Evolutionary conservation across 2,329 filamentous ascomycete genomes (phyloP).

Genomic region (Neobulgaria alba): DNA sequence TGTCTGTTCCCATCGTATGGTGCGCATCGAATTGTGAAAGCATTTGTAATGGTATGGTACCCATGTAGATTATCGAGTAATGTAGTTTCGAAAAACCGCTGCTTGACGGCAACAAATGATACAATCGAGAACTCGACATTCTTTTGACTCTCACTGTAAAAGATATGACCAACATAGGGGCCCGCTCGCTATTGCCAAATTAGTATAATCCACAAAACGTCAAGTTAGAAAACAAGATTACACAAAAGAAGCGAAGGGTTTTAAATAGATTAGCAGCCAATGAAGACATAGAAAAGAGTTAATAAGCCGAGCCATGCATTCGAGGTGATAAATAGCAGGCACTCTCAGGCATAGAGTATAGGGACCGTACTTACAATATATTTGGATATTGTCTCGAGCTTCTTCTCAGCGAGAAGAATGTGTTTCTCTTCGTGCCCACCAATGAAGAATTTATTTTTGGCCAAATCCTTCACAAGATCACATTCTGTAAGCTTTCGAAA

Average conservation of each 20-base stretch:
- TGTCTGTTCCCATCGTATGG: no score
- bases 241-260: no score
- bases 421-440: slow-evolving; percentile 9
- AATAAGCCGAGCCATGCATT: no score
- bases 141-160: slow-evolving; percentile 20
- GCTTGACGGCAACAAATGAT: slow-evolving; percentile 15
- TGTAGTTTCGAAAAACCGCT: slow-evolving; percentile 20
- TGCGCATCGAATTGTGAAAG: slow-evolving; percentile 17
- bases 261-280: no score
- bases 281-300: no score
- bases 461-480: slow-evolving; percentile 12
- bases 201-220: background rate
- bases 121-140: slow-evolving; percentile 16
- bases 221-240: no score
- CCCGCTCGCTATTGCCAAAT: background rate
- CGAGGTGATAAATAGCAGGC: no score
- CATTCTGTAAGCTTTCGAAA: slow-evolving; percentile 17
- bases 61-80: slow-evolving; percentile 15
- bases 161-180: slow-evolving; percentile 12
- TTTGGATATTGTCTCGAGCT: slow-evolving; percentile 21
- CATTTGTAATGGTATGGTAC: slow-evolving; percentile 10
- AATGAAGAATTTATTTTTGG: slow-evolving; percentile 15
- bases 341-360: no score
- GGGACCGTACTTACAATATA: slow-evolving; percentile 21
- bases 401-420: slow-evolving; percentile 13